Evolutionary conservation across 345 rosid species (phyloP), one percentile per base, ranked within the genome.

Genomic region (Populus euphratica): DNA sequence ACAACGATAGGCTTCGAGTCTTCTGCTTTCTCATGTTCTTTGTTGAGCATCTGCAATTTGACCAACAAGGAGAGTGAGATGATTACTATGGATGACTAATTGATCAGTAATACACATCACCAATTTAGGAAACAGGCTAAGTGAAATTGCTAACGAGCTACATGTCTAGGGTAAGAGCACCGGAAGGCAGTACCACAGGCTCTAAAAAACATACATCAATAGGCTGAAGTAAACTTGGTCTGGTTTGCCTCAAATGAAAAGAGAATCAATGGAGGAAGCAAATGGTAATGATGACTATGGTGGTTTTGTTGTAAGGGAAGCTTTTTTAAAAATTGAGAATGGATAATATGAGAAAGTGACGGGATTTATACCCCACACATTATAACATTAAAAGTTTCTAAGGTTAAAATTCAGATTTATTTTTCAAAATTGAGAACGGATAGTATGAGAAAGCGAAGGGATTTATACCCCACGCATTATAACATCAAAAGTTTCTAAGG

Each of bases 11-110:
- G 88, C 81, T 91, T 91, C 5, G 89, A 85, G 81, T 95, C 98
- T 80, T 93, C 98, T 0, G 91, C 90, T 70, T 91, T 93, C 68
- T 91, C 97, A n/a, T 93, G 99, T 79, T 95, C 99, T 84, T 91
- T 91, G 88, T 95, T 93, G 72, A 90, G 86, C 81, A 95, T 86
- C 98, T 93, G 89, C 79, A 82, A 41, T 41, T 18, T 64, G 21
- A 75, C 50, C 65, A 67, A 49, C 31, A 25, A 5, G 18, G 73
- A 41, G 44, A n/a, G 49, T 8, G 29, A 68, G 71, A 38, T 21
- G 13, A 38, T 2, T 36, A 21, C 23, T 0, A 35, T 1, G 43
- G 41, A 68, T 20, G 70, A 5, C 70, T 27, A 38, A 35, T 38
- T n/a, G 49, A 35, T 29, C 44, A 36, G 69, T 66, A 35, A 20